Percentiles rank a stretch among this genome's conserved stretches.
Evolutionary conservation across 192 early-diverging fungal genomes (phyloP).

Genomic region (Spizellomyces sp.): DNA sequence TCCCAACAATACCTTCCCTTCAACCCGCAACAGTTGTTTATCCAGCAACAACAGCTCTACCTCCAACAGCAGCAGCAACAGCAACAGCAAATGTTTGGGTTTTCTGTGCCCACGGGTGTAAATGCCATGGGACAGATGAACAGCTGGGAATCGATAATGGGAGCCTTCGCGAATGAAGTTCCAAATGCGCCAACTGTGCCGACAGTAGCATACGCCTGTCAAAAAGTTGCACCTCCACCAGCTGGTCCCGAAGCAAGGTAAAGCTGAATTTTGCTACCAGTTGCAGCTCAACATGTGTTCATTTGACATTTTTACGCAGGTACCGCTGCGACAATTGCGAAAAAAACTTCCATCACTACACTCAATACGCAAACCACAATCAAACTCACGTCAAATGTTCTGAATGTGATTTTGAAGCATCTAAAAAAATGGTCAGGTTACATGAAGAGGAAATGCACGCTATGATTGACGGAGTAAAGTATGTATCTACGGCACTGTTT

Average conservation of each 20-base stretch:
- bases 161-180: not conserved
- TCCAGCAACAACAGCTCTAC: conserved; percentile 23
- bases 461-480: conserved; percentile 22
- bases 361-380: conserved; percentile 33
- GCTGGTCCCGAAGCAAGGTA: not conserved
- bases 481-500: not conserved
- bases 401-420: conserved; percentile 41
- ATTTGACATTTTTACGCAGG: too few relatives aligned
- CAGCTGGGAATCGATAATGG: too few relatives aligned
- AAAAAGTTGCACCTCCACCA: conserved; percentile 3
- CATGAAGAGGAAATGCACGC: conserved; percentile 40
- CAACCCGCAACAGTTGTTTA: conserved; percentile 3
- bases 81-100: conserved; percentile 7
- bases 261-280: not conserved
- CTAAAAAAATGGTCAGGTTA: conserved; percentile 26
- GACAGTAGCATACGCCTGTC: not conserved
- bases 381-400: conserved; percentile 37
- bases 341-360: conserved; percentile 20
- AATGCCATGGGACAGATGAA: conserved; percentile 9
- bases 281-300: too few relatives aligned
- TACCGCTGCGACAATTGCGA: conserved; percentile 39
- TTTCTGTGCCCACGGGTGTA: not conserved
- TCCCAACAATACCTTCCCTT: too few relatives aligned
- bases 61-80: conserved; percentile 29
- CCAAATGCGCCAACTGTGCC: not conserved